phyloP scores from a whole-genome alignment of 2,329 filamentous ascomycete species.

The Cercospora sp. region DNA sequence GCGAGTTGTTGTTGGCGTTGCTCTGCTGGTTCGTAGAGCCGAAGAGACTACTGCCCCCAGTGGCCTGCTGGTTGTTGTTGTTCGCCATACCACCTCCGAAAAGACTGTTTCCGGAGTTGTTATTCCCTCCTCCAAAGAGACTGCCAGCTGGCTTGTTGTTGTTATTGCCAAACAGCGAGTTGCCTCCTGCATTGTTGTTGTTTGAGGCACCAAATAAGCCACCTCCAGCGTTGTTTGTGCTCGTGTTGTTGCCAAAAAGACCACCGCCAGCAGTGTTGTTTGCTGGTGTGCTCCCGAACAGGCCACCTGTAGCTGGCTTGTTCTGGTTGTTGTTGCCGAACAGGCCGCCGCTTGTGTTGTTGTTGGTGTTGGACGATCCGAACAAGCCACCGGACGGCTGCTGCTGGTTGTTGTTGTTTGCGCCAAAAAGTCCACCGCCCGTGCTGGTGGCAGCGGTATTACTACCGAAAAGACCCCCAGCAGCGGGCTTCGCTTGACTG shows the following conservation, averaged over 20 bases:
- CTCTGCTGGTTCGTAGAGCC: conserved; percentile 42
- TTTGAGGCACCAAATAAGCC: conserved; percentile 42
- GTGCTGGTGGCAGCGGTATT: conserved; percentile 33
- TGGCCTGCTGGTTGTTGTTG: conserved; percentile 43
- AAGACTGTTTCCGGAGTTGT: conserved; percentile 37
- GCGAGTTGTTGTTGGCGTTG: conserved; percentile 46
- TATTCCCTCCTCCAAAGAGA: conserved; percentile 45
- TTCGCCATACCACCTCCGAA: conserved; percentile 38
- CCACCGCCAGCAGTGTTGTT: conserved; percentile 41
- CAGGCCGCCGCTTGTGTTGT: conserved; percentile 35
- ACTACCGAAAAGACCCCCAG: conserved; percentile 43
- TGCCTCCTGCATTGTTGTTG: conserved; percentile 29
- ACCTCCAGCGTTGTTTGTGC: conserved; percentile 30
- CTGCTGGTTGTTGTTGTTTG: conserved; percentile 21
- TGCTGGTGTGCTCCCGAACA: conserved; percentile 45
- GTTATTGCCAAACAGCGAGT: conserved; percentile 37
- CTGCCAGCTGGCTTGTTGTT: conserved; percentile 45
- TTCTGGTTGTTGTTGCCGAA: conserved; percentile 36
- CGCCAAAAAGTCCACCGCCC: conserved; percentile 35
- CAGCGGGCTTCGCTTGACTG: conserved; percentile 17
- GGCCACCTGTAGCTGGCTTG: conserved; percentile 24
- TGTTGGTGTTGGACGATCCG: conserved; percentile 29
- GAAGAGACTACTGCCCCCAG: conserved; percentile 43
- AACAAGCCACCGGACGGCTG: conserved; percentile 28
- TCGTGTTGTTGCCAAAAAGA: conserved; percentile 40